Conservation (phyloP, 2,329 filamentous ascomycete genomes). For the Phaeosphaeria sp. region DNA sequence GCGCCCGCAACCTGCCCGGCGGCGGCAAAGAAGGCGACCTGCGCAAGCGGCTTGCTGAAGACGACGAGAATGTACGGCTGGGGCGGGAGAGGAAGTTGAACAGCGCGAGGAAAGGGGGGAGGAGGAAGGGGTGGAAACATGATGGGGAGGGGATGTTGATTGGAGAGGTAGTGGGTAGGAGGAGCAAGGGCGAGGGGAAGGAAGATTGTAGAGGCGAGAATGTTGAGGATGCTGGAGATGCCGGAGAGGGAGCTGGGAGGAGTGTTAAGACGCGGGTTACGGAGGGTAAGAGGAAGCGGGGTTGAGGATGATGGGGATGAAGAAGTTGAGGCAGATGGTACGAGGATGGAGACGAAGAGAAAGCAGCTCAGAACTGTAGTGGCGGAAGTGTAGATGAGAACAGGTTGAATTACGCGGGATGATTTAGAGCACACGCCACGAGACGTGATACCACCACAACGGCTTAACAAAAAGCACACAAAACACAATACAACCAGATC, state of each 20-base stretch:
- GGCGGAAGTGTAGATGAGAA: no score
- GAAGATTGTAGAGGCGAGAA: background rate
- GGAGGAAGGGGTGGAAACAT: background rate
- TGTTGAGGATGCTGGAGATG: background rate
- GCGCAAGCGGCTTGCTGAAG: slow-evolving; percentile 23
- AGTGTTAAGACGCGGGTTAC: background rate
- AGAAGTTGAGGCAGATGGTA: background rate
- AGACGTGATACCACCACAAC: background rate
- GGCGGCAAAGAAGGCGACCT: slow-evolving; percentile 13
- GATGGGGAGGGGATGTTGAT: background rate
- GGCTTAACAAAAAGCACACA: background rate
- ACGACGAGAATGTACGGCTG: slow-evolving; percentile 20
- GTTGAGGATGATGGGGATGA: background rate
- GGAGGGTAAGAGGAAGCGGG: background rate
- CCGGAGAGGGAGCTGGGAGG: background rate
- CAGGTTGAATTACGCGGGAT: no score
- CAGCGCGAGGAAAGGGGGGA: background rate
- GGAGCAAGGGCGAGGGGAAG: background rate
- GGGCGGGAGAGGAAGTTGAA: slow-evolving; percentile 10
- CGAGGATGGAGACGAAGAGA: background rate
- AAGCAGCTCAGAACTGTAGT: background rate
- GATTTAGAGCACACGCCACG: no score
- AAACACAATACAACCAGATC: background rate
- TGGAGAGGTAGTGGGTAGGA: background rate
- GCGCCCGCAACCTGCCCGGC: slow-evolving; percentile 17